Percentiles rank a stretch among this genome's conserved stretches.
phyloP scores from a whole-genome alignment of 1,284 basidiomycete genomes.

The Rhodotorula sp. region DNA sequence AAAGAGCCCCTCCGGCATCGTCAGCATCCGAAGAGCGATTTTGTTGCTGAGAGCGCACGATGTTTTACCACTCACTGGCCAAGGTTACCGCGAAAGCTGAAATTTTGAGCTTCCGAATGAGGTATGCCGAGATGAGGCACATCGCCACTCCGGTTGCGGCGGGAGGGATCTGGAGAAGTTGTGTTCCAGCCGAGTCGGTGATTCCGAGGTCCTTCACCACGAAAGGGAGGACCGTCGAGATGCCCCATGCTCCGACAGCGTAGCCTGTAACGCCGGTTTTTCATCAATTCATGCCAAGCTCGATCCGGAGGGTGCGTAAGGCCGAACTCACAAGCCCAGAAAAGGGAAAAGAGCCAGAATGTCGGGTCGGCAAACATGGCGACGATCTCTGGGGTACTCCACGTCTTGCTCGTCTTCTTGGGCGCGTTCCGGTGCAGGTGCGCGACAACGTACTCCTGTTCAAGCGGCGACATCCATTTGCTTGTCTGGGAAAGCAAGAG shows the following conservation, averaged over 20 bases:
- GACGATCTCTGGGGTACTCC: not conserved
- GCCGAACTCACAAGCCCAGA: conserved; percentile 4
- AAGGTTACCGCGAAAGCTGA: conserved; percentile 5
- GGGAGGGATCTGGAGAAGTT: conserved; percentile 23
- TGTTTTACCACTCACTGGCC: not conserved
- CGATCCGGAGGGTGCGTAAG: not conserved
- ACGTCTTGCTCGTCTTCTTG: conserved; percentile 11
- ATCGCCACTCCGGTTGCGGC: conserved; percentile 12
- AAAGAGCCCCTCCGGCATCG: no score
- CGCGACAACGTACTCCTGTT: conserved; percentile 7
- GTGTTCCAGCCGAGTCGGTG: conserved; percentile 10
- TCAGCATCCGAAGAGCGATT: no score
- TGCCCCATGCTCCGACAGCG: conserved; percentile 14
- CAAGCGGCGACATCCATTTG: conserved; percentile 21
- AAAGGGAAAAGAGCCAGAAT: conserved; percentile 2
- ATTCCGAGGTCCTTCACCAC: conserved; percentile 10
- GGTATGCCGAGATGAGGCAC: conserved; percentile 14
- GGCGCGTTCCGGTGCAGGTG: conserved; percentile 16
- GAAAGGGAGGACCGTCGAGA: conserved; percentile 13
- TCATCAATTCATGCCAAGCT: no score
- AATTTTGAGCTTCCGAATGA: conserved; percentile 6
- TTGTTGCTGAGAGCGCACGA: no score
- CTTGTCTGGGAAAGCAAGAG: not conserved
- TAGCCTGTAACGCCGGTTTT: not conserved
- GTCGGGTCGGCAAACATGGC: conserved; percentile 8